phyloP scores from a whole-genome alignment of 345 rosid species.

The Acer negundo region DNA sequence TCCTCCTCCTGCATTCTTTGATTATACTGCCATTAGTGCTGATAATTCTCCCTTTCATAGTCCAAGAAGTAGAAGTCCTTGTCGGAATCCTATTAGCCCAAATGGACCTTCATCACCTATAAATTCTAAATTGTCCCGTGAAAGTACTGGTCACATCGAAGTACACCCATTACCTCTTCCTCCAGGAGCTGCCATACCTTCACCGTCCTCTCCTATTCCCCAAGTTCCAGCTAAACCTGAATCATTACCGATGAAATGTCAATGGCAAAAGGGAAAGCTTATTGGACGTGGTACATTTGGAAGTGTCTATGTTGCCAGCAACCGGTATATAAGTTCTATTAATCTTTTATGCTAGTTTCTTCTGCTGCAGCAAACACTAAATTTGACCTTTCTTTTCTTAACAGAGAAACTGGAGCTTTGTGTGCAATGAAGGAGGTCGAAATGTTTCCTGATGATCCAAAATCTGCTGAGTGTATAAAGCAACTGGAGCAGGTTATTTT shows the following conservation, averaged over 20 bases:
- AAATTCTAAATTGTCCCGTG: constrained; percentile 49
- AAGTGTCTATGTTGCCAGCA: constrained; percentile 91
- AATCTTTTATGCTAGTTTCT: constrained; percentile 14
- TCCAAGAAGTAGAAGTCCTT: constrained; percentile 62
- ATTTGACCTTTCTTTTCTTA: constrained; percentile 21
- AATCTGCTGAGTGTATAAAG: constrained; percentile 78
- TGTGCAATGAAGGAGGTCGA: constrained; percentile 99
- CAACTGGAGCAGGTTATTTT: constrained; percentile 81
- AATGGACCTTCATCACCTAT: constrained; percentile 57
- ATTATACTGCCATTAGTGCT: constrained; percentile 44
- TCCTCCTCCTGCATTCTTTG: constrained; percentile 63
- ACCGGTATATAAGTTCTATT: constrained; percentile 48
- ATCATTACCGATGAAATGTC: constrained; percentile 47
- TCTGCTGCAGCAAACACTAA: constrained; percentile 19
- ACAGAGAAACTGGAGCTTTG: constrained; percentile 92
- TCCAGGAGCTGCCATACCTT: constrained; percentile 62
- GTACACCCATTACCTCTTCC: constrained; percentile 86
- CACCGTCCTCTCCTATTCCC: constrained; percentile 39
- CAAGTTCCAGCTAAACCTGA: constrained; percentile 52
- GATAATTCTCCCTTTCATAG: constrained; percentile 79
- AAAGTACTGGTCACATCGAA: constrained; percentile 21
- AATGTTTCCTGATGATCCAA: constrained; percentile 87
- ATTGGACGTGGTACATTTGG: constrained; percentile 99
- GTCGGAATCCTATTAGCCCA: constrained; percentile 42
- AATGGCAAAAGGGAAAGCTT: constrained; percentile 95